Evolutionary conservation across 1,284 basidiomycete species (phyloP), one percentile per base, ranked within the genome.

Genomic region (Papiliotrema flavescens): DNA sequence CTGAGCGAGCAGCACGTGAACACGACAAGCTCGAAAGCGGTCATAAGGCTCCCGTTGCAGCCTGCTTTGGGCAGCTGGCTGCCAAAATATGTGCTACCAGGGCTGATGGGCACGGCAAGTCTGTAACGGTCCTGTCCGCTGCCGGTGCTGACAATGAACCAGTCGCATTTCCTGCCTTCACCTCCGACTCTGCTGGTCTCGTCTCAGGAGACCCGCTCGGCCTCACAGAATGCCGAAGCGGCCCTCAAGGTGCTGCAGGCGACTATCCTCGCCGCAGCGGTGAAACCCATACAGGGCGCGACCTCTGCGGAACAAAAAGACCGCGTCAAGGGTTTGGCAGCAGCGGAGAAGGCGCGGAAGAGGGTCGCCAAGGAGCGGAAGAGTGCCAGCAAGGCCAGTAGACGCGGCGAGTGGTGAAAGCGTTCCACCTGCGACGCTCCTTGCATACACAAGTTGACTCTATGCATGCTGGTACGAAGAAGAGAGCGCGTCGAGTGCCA

Each of bases 11-110:
- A 74, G 69, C 75, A 77, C 58, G 75, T 77, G 17, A 77, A 77
- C 54, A 77, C 74, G 61, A 73, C 75, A 15, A 73, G 69, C 56
- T 74, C 74, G 5, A 77, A 77, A 57, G 74, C 75, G 5, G 65
- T 70, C 1, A 40, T 77, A 2, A 60, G 71, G 22, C 65, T 64
- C 41, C 53, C 64, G 49, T 37, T 74, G 6, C 47, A 59, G 19
- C 51, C 52, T 20, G 67, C 67, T 1, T 44, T 62, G 20, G 65
- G 61, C 1, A 49, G 42, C 0, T 77, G 75, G 75, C 51, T 76
- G 35, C 75, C 75, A 1, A 56, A 56, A 1, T 77, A 75, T 53
- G 57, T 74, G 8, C 48, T 73, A 6, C 42, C 57, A 2, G 61
- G 64, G 20, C 51, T 77, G 20, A 44, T 51, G n/a, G 55, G 62